A percentile compares a stretch with the other conserved stretches of the same genome.
Evolutionary conservation across 2,329 filamentous ascomycete species (phyloP).

Genomic region (Fusarium pseudograminearum): DNA sequence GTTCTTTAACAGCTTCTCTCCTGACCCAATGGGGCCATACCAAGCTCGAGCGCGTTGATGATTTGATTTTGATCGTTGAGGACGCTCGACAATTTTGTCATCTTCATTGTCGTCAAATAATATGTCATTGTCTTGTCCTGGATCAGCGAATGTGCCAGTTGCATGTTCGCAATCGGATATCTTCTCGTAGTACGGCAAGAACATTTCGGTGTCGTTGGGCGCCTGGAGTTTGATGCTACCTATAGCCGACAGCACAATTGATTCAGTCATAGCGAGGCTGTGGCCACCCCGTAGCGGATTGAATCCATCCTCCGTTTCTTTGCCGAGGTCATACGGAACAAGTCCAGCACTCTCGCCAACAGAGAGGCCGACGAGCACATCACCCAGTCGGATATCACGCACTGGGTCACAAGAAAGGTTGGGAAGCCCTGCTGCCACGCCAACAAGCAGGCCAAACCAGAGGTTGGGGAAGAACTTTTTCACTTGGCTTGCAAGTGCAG

Average conservation of each 20-base stretch:
- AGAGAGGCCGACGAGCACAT: neutral
- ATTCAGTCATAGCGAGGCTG: neutral
- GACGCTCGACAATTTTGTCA: rapidly evolving
- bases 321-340: neutral
- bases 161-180: neutral
- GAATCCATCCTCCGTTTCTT: neutral
- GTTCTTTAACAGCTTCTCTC: neutral
- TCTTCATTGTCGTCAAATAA: rapidly evolving
- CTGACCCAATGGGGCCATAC: neutral
- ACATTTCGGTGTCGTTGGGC: rapidly evolving
- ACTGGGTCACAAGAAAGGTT: neutral
- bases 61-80: rapidly evolving
- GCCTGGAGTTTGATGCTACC: neutral
- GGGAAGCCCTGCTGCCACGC: neutral
- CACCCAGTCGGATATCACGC: neutral
- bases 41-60: neutral
- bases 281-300: rapidly evolving
- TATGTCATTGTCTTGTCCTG: neutral
- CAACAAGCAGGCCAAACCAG: neutral
- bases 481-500: neutral
- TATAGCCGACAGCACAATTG: neutral
- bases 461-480: neutral
- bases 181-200: neutral
- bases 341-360: neutral
- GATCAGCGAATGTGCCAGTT: neutral